Conservation (phyloP, 2,329 filamentous ascomycete genomes). For the Sordariomycetes sp. region DNA sequence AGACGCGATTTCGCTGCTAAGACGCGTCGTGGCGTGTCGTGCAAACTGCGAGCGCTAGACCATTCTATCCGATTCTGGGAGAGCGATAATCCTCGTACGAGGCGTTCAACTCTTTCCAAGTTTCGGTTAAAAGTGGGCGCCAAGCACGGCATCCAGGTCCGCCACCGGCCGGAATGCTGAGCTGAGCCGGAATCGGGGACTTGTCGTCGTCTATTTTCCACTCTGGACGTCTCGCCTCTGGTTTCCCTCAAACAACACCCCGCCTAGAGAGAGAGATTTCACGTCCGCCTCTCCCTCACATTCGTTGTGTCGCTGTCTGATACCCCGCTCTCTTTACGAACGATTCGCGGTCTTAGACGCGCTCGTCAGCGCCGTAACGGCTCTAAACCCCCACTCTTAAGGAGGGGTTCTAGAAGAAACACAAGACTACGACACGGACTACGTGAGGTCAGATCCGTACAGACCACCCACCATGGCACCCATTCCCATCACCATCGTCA, state of each 20-base stretch:
- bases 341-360: neutral
- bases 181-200: neutral
- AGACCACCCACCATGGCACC: conserved; percentile 36
- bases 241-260: neutral
- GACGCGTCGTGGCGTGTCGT: no score
- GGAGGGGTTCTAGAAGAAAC: neutral
- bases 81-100: neutral
- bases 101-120: neutral
- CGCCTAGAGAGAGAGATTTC: neutral
- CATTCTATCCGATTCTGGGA: no score
- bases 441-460: neutral
- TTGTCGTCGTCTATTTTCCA: neutral
- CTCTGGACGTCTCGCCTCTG: neutral
- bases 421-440: neutral
- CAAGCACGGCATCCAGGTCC: neutral
- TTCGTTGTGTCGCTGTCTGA: neutral
- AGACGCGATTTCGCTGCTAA: no score
- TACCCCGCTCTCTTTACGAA: neutral
- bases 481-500: conserved; percentile 88
- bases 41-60: no score
- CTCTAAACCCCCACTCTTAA: neutral
- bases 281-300: neutral
- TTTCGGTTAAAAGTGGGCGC: neutral
- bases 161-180: neutral
- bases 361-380: neutral